Evolutionary conservation across 1,284 basidiomycete genomes (phyloP), one percentile per base, ranked within the genome.

Genomic region (Hymenochaete sp.): DNA sequence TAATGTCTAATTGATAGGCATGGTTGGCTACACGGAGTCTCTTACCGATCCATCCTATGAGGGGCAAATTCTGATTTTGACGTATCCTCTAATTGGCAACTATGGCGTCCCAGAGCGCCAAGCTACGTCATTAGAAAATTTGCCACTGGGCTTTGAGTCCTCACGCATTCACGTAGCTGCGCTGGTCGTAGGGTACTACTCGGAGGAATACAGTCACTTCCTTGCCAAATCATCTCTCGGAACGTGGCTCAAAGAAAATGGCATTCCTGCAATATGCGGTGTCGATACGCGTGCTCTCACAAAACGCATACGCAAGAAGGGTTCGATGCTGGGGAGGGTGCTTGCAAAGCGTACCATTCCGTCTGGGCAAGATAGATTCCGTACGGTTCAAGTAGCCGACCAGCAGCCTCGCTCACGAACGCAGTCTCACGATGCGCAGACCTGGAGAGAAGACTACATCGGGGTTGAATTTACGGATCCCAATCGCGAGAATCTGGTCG

Each of bases 21-120:
- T 99, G 95, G 93, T 98, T 52, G 96, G 96, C 38, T 98, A 98
- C 66, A 93, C 93, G 50, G 96, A 98, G 62, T 98, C 96, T 13
- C 72, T 98, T 53, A 99, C 96, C 41, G 96, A 98, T 65, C 96
- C 96, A 13, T 98, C 96, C 2, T 99, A 98, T 68, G 85, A 95
- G 64, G 93, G 93, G 42, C 96, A 98, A 67, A 98, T 99, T 60
- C 82, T 99, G 50, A 83, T 98, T 51, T 75, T 98, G 55, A 98
- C 96, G 4, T 98, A 97, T 68, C 96, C 96, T 3, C 74, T 99
- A 56, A 75, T 98, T 55, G 96, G 96, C 46, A 98, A 98, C 66
- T 99, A 99, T 62, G 96, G 96, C 64, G 93, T 98, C n/a, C 96
- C 96, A 45, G 74, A 75, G 52, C 81, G 93, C 33, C 67, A 70